Evolutionary conservation across 345 rosid species (phyloP).

Genomic region (Arabidopsis suecica): DNA sequence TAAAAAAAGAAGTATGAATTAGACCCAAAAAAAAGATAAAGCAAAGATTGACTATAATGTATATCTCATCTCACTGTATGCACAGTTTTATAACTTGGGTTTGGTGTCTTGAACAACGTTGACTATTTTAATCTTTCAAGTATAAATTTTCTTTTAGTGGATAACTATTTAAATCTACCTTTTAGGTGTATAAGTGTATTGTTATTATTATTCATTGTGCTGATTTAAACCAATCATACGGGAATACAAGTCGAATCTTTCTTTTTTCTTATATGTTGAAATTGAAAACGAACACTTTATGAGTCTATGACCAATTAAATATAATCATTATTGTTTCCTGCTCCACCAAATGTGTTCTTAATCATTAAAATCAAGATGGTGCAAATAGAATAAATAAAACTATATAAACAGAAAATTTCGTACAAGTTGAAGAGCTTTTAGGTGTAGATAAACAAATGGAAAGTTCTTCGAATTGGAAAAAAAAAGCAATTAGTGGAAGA

Average conservation of each 20-base stretch:
- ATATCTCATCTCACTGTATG: constrained; percentile 3
- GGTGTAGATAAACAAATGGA: neutral
- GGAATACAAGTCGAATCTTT: neutral
- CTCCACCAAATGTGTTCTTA: constrained; percentile 24
- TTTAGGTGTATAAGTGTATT: neutral
- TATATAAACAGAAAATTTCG: neutral
- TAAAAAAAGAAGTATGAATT: neutral
- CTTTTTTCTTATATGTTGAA: constrained; percentile 3
- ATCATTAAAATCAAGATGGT: constrained; percentile 14
- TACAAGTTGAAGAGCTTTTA: neutral
- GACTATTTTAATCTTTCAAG: neutral
- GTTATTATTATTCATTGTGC: neutral
- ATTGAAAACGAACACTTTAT: constrained; percentile 2
- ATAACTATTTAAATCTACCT: neutral
- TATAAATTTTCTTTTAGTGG: neutral
- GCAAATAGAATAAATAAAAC: neutral
- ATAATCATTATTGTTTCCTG: neutral
- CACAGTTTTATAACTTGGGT: constrained; percentile 17
- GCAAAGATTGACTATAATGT: neutral
- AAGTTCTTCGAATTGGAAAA: neutral
- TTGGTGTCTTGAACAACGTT: constrained; percentile 12
- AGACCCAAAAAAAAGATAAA: neutral
- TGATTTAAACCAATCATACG: neutral
- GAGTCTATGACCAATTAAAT: constrained; percentile 10
- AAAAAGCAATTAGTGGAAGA: neutral